Conservation (phyloP, 495 filamentous ascomycete species). For the Aspergillus mulundensis region DNA sequence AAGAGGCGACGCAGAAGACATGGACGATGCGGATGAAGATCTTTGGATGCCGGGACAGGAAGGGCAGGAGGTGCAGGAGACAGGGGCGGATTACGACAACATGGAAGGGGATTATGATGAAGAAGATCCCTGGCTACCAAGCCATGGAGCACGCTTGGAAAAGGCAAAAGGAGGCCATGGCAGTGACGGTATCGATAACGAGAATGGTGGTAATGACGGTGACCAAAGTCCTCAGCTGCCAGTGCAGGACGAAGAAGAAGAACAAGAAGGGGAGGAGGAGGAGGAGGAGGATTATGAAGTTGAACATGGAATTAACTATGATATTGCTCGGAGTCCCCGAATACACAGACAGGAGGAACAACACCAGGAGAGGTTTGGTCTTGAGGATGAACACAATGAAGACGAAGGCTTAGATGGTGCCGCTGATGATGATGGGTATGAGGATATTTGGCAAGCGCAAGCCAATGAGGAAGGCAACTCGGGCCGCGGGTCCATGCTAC, state of each 20-base stretch:
- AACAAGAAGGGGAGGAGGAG: neutral
- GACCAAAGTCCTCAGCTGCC: neutral
- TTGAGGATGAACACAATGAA: neutral
- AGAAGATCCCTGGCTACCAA: neutral
- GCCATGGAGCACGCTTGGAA: neutral
- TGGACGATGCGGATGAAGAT: neutral
- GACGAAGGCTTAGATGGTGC: conserved; percentile 13
- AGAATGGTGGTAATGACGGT: neutral
- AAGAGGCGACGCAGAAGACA: neutral
- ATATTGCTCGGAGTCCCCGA: neutral
- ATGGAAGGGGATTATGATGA: conserved; percentile 1
- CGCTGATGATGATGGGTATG: conserved; percentile 34
- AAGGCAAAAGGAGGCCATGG: neutral
- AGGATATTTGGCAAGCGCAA: conserved; percentile 47
- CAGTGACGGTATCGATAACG: neutral
- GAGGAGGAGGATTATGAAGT: neutral
- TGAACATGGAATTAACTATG: neutral
- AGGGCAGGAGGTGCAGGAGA: neutral
- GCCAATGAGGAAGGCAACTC: conserved; percentile 35
- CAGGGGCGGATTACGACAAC: neutral
- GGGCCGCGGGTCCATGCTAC: conserved; percentile 16
- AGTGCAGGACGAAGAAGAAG: neutral
- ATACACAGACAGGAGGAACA: neutral
- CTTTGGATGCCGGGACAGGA: neutral
- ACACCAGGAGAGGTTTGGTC: neutral